Evolutionary conservation across 2,329 filamentous ascomycete genomes (phyloP), one percentile per base, ranked within the genome.

Genomic region (Neophaeococcomyces aloes): DNA sequence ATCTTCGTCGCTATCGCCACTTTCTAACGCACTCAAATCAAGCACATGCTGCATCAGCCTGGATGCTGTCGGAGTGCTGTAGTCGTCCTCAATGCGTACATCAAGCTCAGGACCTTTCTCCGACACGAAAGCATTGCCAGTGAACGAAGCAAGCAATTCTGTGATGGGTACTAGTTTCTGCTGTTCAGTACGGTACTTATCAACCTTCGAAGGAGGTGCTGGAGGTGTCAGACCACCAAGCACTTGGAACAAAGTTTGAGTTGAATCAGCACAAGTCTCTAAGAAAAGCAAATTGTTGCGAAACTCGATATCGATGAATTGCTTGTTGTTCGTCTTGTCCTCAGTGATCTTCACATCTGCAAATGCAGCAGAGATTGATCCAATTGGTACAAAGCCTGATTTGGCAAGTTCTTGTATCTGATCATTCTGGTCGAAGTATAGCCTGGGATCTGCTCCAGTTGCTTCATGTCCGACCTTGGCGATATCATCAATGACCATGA

Each of bases 181-280:
- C 23, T 27, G 23, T 48, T 89, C 78, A 0, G 88, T 95, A 29
- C 85, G 76, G 61, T 94, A 98, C 58, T 91, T 91, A 51, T 81
- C 76, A 53, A 83, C 81, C 48, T 82, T 86, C 56, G 77, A 89
- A 1, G 88, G 86, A 0, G 87, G 82, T 6, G 78, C 80, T 1
- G 91, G 89, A 3, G 89, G 91, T 29, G 81, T 79, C 3, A 98
- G 70, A 1, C 83, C 87, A 56, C 83, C 86, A 13, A 88, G 66
- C 32, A 94, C 74, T 2, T 76, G 73, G 41, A 94, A 81, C 11
- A 98, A 71, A 0, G 91, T 98, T 60, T 95, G 87, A 0, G 87
- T 96, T 1, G 91, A 98, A 63, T 98, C 91, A 23, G 91, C 91
- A 57, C 93, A 98, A 1, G 88, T 93, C 62, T 98, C 91, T 5